Conservation (phyloP, 139 green algal species). For the Chlorella sp. region DNA sequence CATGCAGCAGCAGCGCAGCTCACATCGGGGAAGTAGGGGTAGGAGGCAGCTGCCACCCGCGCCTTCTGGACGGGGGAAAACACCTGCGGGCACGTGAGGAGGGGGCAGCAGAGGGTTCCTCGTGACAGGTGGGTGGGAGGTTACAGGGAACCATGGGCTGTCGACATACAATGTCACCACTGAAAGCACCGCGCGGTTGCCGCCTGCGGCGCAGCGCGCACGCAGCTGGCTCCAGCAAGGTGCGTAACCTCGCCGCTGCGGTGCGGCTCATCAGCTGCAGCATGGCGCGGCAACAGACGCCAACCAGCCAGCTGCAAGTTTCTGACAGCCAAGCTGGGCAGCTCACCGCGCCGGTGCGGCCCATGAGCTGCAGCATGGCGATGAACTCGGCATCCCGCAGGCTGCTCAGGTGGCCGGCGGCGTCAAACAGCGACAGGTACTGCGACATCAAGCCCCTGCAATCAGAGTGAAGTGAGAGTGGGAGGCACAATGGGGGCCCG, state of each 20-base stretch:
- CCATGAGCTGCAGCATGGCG: constrained; percentile 37
- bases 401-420: not conserved
- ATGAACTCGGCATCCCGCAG: constrained; percentile 29
- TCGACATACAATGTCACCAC: no score
- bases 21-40: constrained; percentile 31
- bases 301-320: no score
- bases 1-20: not conserved
- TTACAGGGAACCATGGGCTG: no score
- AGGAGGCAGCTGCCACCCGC: not conserved
- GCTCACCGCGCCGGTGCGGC: constrained; percentile 15
- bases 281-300: not conserved
- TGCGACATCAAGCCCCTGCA: constrained; percentile 6
- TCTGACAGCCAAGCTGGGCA: no score
- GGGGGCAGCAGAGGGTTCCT: no score
- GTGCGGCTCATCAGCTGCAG: not conserved
- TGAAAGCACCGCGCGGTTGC: not conserved
- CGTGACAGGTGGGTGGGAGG: no score
- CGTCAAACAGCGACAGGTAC: constrained; percentile 35
- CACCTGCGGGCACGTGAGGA: not conserved
- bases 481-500: no score
- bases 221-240: not conserved
- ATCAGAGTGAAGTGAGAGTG: no score
- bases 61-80: constrained; percentile 19
- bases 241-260: not conserved
- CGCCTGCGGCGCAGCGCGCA: no score